Evolutionary conservation across 1,284 basidiomycete genomes (phyloP).

Genomic region (Caloboletus firmus): DNA sequence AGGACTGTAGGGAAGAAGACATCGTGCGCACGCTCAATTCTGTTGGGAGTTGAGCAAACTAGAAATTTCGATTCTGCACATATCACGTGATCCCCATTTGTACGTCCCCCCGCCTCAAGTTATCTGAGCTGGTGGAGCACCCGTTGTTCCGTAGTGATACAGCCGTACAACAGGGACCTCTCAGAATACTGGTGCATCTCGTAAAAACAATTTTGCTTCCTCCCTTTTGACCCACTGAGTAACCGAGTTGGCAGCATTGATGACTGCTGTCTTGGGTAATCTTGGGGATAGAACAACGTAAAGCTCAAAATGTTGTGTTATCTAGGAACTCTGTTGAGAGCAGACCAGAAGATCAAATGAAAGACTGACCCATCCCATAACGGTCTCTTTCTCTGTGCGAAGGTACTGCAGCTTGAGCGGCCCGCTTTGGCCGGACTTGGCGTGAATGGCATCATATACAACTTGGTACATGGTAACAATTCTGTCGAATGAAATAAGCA

Average conservation of each 20-base stretch:
- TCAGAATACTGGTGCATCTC: slow-evolving; percentile 86
- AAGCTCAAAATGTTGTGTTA: slow-evolving; percentile 90
- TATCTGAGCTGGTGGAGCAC: neutral
- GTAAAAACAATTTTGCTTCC: slow-evolving; percentile 78
- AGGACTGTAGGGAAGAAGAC: slow-evolving; percentile 23
- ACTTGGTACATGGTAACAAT: slow-evolving; percentile 83
- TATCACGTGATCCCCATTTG: slow-evolving; percentile 22
- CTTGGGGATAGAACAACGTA: slow-evolving; percentile 83
- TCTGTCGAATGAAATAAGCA: slow-evolving; percentile 40
- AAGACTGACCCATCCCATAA: slow-evolving; percentile 82
- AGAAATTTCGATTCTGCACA: neutral
- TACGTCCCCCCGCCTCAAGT: no score
- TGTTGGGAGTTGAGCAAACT: neutral
- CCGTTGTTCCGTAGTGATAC: neutral
- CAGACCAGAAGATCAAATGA: neutral
- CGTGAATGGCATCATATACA: slow-evolving; percentile 83
- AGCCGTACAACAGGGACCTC: neutral
- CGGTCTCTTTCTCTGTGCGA: slow-evolving; percentile 79
- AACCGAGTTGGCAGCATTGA: slow-evolving; percentile 86
- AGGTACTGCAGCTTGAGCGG: slow-evolving; percentile 83
- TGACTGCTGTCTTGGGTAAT: slow-evolving; percentile 82
- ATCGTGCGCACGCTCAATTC: slow-evolving; percentile 6
- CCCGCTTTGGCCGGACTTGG: slow-evolving; percentile 75
- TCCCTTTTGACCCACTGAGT: slow-evolving; percentile 89
- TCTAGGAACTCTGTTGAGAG: slow-evolving; percentile 46